phyloP scores from a whole-genome alignment of 768 basidiomycete species.

The Leccinum ochraceum region DNA sequence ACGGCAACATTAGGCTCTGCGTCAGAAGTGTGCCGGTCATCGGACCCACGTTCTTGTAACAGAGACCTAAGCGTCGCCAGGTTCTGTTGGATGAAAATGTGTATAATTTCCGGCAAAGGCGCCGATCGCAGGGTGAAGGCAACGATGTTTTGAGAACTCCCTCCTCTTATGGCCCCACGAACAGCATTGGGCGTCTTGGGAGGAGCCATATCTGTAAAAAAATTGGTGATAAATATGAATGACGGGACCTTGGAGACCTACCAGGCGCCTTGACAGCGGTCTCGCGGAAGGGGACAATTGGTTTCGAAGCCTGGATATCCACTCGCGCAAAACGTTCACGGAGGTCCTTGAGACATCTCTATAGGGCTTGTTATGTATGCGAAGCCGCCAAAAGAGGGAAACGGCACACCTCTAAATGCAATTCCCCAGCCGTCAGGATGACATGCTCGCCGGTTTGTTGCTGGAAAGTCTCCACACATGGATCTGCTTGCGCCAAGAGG shows the following conservation, averaged over 20 bases:
- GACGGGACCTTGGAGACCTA: conserved; percentile 29
- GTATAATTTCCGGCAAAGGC: conserved; percentile 73
- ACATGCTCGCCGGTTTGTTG: conserved; percentile 98
- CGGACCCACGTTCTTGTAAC: conserved; percentile 48
- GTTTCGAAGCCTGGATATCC: conserved; percentile 90
- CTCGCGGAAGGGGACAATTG: conserved; percentile 97
- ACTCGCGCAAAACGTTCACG: conserved; percentile 92
- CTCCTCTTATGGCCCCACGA: conserved; percentile 77
- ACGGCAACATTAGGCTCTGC: conserved; percentile 16
- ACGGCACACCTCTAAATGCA: conserved; percentile 83
- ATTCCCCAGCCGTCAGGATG: conserved; percentile 91
- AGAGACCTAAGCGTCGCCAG: conserved; percentile 61
- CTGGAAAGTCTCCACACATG: conserved; percentile 96
- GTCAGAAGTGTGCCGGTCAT: conserved; percentile 30
- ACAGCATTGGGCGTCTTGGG: conserved; percentile 69
- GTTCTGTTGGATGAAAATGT: conserved; percentile 79
- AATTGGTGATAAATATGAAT: conserved; percentile 1
- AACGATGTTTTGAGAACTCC: conserved; percentile 68
- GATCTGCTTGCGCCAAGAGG: conserved; percentile 91
- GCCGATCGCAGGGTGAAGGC: conserved; percentile 81
- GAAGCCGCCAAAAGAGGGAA: not conserved
- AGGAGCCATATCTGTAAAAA: conserved; percentile 76
- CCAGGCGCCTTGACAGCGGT: conserved; percentile 83
- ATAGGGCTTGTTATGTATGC: conserved; percentile 5
- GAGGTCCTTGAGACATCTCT: conserved; percentile 97